These are phyloP conservation scores for Coix lacrymajobi DNA, from an alignment of 176 grass and related monocot species.

Conservation along the genomic window DNA sequence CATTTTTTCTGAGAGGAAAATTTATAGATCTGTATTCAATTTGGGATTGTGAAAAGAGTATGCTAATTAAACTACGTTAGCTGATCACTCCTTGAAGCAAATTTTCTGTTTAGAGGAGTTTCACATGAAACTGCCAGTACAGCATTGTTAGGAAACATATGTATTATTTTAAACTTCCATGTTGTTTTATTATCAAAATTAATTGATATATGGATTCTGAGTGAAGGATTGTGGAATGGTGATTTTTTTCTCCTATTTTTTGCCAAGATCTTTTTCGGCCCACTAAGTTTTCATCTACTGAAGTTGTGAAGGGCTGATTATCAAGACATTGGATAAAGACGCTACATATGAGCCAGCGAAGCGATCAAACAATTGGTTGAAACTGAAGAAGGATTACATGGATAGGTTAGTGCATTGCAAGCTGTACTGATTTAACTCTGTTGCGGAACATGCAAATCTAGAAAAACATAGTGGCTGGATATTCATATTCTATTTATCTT, in stretches of 20 bases:
- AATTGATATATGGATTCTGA: neutral
- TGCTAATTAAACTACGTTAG: neutral
- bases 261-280: neutral
- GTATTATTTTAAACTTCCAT: neutral
- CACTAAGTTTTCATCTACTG: constrained; percentile 27
- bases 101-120: neutral
- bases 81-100: neutral
- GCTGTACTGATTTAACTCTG: neutral
- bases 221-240: neutral
- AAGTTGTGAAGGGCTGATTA: constrained; percentile 99
- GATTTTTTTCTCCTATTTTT: neutral
- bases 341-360: constrained; percentile 97
- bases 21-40: constrained; percentile 1
- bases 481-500: neutral
- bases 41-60: constrained; percentile 1
- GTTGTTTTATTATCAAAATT: neutral
- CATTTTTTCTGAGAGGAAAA: neutral
- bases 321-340: constrained; percentile 96
- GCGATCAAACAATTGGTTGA: constrained; percentile 99
- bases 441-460: constrained; percentile 11
- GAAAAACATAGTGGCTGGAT: neutral
- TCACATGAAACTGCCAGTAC: constrained; percentile 2
- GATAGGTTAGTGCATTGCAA: constrained; percentile 67
- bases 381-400: constrained; percentile 99
- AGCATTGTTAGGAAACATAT: neutral